Evolutionary conservation across 1,284 basidiomycete species (phyloP).

Genomic region (Anthracocystis walkeri): DNA sequence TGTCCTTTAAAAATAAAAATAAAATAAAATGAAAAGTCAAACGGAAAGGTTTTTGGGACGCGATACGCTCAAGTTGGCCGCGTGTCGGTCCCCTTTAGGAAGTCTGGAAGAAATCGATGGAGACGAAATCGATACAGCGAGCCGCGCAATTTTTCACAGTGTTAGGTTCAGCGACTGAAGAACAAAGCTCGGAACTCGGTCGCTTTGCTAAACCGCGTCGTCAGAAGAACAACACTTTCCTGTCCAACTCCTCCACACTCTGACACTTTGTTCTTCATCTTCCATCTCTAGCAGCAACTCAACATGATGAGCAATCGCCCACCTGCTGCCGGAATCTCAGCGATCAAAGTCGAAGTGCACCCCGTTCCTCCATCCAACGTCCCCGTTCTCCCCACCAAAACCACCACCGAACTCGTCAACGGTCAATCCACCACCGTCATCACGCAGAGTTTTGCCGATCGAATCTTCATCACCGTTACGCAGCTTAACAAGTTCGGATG

Average conservation of each 20-base stretch:
- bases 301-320: conserved; percentile 7
- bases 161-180: no score
- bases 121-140: not conserved
- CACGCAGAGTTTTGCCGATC: conserved; percentile 47
- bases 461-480: conserved; percentile 53
- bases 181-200: conserved; percentile 2
- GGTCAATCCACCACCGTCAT: conserved; percentile 42
- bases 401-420: conserved; percentile 10
- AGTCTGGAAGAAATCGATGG: not conserved
- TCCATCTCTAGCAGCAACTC: no score
- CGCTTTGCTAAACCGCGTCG: not conserved
- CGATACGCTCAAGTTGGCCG: not conserved
- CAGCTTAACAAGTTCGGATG: conserved; percentile 54
- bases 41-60: conserved; percentile 2
- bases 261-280: no score
- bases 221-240: conserved; percentile 13
- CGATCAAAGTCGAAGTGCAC: conserved; percentile 5
- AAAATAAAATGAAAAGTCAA: not conserved
- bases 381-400: conserved; percentile 22
- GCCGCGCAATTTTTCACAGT: not conserved
- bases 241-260: not conserved
- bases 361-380: conserved; percentile 2
- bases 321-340: not conserved
- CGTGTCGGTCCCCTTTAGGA: not conserved
- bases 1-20: no score